phyloP scores from a whole-genome alignment of 257 asterid species.

The Penstemon davidsonii region DNA sequence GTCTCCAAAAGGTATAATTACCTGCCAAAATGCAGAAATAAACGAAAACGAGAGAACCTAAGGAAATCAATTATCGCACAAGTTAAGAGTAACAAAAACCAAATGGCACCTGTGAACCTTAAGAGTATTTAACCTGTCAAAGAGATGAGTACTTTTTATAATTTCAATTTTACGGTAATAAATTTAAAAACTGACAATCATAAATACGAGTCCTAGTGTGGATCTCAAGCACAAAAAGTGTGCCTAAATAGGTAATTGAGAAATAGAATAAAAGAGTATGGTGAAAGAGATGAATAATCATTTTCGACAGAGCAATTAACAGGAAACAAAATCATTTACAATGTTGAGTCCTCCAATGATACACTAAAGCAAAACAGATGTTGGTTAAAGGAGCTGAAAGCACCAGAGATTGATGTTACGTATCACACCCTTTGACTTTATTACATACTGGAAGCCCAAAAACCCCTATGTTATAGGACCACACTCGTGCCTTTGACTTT shows the following conservation, averaged over 20 bases:
- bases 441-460: background rate
- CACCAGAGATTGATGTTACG: too few relatives aligned
- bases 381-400: too few relatives aligned
- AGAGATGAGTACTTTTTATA: too few relatives aligned
- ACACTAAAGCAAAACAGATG: too few relatives aligned
- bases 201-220: background rate
- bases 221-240: background rate
- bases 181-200: background rate
- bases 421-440: background rate
- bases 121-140: background rate
- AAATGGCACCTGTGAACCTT: constrained; percentile 11
- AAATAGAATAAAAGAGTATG: too few relatives aligned
- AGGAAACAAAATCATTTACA: too few relatives aligned
- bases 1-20: constrained; percentile 82
- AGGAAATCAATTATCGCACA: background rate
- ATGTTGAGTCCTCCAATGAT: too few relatives aligned
- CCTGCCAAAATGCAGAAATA: constrained; percentile 54
- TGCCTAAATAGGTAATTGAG: too few relatives aligned
- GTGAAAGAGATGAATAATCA: constrained; percentile 4
- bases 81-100: constrained; percentile 8
- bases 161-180: background rate
- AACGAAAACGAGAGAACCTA: constrained; percentile 24
- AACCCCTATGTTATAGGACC: background rate
- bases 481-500: background rate
- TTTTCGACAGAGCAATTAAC: constrained; percentile 3